These are phyloP conservation scores for Hylodesmum podocarpum DNA, from an alignment of 306 rosid genomes.

Conservation along the genomic window DNA sequence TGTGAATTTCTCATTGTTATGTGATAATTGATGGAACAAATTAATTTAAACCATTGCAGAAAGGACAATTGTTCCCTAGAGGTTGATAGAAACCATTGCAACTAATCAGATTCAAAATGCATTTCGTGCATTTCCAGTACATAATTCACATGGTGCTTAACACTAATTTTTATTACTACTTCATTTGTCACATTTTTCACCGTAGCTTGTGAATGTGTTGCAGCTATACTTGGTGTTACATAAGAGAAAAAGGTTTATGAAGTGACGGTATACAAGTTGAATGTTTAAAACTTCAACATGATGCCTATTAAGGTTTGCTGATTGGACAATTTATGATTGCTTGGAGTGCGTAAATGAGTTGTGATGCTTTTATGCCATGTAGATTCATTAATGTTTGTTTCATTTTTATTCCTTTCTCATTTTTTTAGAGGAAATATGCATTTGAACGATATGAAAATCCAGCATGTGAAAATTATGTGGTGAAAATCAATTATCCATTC, in stretches of 20 bases:
- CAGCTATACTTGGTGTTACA: background rate
- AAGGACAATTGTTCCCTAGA: constrained; percentile 11
- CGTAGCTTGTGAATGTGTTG: background rate
- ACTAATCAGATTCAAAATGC: constrained; percentile 62
- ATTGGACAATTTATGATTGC: constrained; percentile 14
- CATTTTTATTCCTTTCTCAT: constrained; percentile 24
- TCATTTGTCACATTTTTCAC: background rate
- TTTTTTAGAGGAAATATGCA: constrained; percentile 83
- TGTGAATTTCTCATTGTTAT: too few relatives aligned
- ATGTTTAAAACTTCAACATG: constrained; percentile 76
- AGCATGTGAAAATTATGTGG: constrained; percentile 74
- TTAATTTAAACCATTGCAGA: too few relatives aligned
- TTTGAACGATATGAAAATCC: constrained; percentile 85
- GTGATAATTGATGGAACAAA: too few relatives aligned
- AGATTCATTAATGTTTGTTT: background rate
- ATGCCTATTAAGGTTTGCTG: constrained; percentile 80
- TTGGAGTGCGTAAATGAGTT: constrained; percentile 5
- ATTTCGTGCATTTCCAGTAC: constrained; percentile 53
- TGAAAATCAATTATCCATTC: constrained; percentile 87
- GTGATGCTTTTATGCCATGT: constrained; percentile 7
- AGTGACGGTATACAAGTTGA: too few relatives aligned
- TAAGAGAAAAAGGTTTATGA: too few relatives aligned
- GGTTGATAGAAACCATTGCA: constrained; percentile 43
- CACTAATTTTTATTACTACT: background rate
- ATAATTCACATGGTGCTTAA: background rate